A percentile compares a stretch with the other conserved stretches of the same genome.
phyloP scores from a whole-genome alignment of 2,329 filamentous ascomycete genomes.

The Alternaria gaisen region DNA sequence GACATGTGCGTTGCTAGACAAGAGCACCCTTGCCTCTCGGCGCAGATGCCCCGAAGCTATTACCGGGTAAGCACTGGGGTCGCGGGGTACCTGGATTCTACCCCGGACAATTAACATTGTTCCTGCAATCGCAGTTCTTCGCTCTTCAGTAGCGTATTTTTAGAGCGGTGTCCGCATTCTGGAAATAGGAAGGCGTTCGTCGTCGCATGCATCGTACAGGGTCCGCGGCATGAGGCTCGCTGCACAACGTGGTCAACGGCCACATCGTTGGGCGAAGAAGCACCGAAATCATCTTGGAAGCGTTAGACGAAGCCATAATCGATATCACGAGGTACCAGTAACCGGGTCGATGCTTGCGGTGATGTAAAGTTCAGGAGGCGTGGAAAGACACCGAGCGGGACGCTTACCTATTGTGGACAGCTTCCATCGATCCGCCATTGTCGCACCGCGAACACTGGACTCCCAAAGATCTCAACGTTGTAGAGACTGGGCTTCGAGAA shows the following conservation, averaged over 20 bases:
- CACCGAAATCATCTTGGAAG: neutral
- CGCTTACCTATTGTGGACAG: slow-evolving; percentile 6
- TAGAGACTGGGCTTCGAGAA: neutral
- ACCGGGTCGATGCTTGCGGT: slow-evolving; percentile 7
- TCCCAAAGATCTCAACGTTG: neutral
- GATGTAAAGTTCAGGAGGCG: neutral
- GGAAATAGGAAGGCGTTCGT: slow-evolving; percentile 26
- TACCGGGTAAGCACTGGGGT: slow-evolving; percentile 20
- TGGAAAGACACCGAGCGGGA: neutral
- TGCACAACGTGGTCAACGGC: slow-evolving; percentile 2
- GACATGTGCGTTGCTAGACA: neutral
- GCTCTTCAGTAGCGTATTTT: slow-evolving; percentile 11
- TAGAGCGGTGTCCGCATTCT: slow-evolving; percentile 9
- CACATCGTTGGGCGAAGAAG: slow-evolving; percentile 7
- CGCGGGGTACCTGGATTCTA: slow-evolving; percentile 16
- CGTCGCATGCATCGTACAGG: neutral
- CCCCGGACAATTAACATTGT: slow-evolving; percentile 27
- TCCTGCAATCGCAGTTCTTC: slow-evolving; percentile 35
- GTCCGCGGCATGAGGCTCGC: neutral
- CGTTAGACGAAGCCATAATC: neutral
- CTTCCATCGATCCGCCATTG: neutral
- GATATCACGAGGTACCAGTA: slow-evolving; percentile 1
- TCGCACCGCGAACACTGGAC: neutral
- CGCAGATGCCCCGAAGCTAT: slow-evolving; percentile 25
- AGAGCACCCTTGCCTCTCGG: slow-evolving; percentile 19